These are phyloP conservation scores for Venturia oleaginea DNA, from an alignment of 2,329 filamentous ascomycete genomes.

Conservation along the genomic window DNA sequence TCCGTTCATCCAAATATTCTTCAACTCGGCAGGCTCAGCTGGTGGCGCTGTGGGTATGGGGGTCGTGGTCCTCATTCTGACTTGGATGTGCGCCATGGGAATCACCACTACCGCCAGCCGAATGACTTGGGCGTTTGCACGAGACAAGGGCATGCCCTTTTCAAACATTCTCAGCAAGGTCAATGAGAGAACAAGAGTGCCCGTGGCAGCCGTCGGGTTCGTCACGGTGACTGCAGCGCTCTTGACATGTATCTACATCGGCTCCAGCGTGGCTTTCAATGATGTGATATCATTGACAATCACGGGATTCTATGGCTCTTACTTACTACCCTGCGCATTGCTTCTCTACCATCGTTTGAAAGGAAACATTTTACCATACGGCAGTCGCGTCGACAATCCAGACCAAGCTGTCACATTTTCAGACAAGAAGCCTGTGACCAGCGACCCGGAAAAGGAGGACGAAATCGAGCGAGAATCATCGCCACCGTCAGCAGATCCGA, in stretches of 20 bases:
- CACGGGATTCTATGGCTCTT: slow-evolving; percentile 36
- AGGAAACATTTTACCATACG: slow-evolving; percentile 30
- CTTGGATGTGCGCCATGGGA: slow-evolving; percentile 26
- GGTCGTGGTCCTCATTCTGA: slow-evolving; percentile 20
- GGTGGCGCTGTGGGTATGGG: slow-evolving; percentile 12
- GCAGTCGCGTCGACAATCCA: slow-evolving; percentile 21
- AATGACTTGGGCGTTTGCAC: slow-evolving; percentile 16
- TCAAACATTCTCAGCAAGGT: slow-evolving; percentile 17
- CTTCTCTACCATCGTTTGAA: slow-evolving; percentile 34
- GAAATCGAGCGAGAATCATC: neutral
- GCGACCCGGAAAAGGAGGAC: neutral
- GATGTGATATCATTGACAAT: slow-evolving; percentile 37
- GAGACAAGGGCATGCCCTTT: slow-evolving; percentile 14
- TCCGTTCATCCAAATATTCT: slow-evolving; percentile 14
- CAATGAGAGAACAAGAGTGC: slow-evolving; percentile 21
- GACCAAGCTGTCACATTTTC: neutral
- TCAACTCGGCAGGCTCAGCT: slow-evolving; percentile 1
- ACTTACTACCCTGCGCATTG: slow-evolving; percentile 31
- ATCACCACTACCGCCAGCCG: slow-evolving; percentile 20
- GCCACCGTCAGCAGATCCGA: slow-evolving; percentile 2
- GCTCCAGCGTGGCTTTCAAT: slow-evolving; percentile 34
- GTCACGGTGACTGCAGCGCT: slow-evolving; percentile 45
- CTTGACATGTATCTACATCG: slow-evolving; percentile 35
- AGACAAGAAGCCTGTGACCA: neutral
- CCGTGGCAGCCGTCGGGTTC: slow-evolving; percentile 29